A percentile compares a stretch with the other conserved stretches of the same genome.
Evolutionary conservation across 2,329 filamentous ascomycete species (phyloP).

Genomic region (Venturia effusa): DNA sequence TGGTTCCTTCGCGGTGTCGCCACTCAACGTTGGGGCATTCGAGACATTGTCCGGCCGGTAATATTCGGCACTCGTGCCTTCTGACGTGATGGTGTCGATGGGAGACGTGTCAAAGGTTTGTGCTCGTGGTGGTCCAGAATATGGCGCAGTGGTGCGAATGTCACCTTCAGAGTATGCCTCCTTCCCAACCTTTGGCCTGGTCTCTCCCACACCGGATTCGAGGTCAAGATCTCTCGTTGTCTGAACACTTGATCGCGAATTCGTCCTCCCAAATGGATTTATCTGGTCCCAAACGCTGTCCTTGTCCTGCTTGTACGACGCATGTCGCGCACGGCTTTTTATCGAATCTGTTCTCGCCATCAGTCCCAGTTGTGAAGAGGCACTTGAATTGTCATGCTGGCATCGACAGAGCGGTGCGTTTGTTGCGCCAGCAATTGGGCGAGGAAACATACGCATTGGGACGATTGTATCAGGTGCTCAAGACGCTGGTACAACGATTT

Average conservation of each 20-base stretch:
- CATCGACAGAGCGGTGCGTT: not conserved
- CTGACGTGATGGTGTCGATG: not conserved
- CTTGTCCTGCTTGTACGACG: slow-evolving; percentile 1
- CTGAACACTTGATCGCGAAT: not conserved
- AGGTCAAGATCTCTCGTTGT: not conserved
- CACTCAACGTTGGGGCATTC: not conserved
- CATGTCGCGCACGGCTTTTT: slow-evolving; percentile 4
- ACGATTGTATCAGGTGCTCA: not conserved
- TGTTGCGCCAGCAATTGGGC: not conserved
- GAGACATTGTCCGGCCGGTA: not conserved
- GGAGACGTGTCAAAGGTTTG: not conserved
- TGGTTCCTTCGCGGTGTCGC: not conserved
- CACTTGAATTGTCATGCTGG: not conserved
- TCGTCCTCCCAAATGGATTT: slow-evolving; percentile 6
- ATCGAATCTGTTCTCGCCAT: slow-evolving; percentile 8
- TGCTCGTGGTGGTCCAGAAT: not conserved
- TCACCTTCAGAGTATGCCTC: not conserved
- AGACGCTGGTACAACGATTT: not conserved
- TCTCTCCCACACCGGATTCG: not conserved
- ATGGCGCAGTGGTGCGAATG: not conserved
- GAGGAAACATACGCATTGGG: slow-evolving; percentile 6
- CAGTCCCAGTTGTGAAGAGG: slow-evolving; percentile 3
- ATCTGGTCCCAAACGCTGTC: not conserved
- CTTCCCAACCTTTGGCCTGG: not conserved
- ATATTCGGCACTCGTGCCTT: not conserved